Conservation (phyloP, 176 grass and related monocot genomes). For the Carex kokanica region DNA sequence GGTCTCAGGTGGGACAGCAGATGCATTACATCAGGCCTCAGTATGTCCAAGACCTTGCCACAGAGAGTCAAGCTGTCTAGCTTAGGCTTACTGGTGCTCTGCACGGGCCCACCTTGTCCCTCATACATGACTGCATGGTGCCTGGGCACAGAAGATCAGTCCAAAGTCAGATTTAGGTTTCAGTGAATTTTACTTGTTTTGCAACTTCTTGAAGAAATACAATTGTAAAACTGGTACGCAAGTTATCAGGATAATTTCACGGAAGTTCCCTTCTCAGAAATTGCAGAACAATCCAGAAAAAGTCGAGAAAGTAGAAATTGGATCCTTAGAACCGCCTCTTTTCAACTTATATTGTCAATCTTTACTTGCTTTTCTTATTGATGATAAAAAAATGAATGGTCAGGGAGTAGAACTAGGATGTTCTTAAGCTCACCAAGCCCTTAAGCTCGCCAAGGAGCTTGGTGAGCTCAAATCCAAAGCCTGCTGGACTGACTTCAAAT, state of each 20-base stretch:
- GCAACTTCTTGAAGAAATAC: background rate
- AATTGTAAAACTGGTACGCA: background rate
- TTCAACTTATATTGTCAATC: background rate
- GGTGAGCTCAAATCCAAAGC: too few species aligned
- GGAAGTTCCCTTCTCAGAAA: background rate
- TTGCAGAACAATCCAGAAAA: background rate
- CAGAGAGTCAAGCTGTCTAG: slow-evolving; percentile 86
- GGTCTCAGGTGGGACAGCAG: slow-evolving; percentile 81
- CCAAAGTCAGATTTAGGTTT: background rate
- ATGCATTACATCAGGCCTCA: slow-evolving; percentile 89
- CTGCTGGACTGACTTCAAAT: too few species aligned
- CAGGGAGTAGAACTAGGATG: background rate
- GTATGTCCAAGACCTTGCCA: slow-evolving; percentile 72
- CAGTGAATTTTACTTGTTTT: background rate
- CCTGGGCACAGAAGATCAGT: slow-evolving; percentile 28
- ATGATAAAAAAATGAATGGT: background rate
- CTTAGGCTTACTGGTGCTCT: slow-evolving; percentile 87
- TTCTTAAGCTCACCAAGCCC: too few species aligned
- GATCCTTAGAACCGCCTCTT: background rate
- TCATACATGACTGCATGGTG: slow-evolving; percentile 98
- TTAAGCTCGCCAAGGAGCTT: too few species aligned
- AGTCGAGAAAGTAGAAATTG: background rate
- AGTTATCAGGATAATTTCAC: background rate
- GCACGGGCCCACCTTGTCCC: slow-evolving; percentile 95
- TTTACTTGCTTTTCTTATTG: background rate